Evolutionary conservation across 2,329 filamentous ascomycete species (phyloP).

Genomic region (Capronia epimyces): DNA sequence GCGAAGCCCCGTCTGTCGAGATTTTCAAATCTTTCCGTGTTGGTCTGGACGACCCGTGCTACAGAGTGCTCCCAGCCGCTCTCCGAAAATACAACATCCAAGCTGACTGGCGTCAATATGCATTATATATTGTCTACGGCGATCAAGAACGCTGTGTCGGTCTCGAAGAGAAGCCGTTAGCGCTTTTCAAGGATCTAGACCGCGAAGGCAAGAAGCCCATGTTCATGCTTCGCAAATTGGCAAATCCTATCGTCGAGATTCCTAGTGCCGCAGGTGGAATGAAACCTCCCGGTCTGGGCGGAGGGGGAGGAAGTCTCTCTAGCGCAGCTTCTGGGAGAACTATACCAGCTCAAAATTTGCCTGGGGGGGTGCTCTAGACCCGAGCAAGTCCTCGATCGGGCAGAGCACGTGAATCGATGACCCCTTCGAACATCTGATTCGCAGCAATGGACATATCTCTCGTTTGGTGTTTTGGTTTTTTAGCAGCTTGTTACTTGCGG

Average conservation of each 20-base stretch:
- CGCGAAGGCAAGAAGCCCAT: slow-evolving; percentile 97
- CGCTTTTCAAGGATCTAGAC: slow-evolving; percentile 94
- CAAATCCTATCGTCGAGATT: slow-evolving; percentile 31
- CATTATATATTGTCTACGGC: slow-evolving; percentile 97
- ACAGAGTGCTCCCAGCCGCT: slow-evolving; percentile 92
- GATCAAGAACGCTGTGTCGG: slow-evolving; percentile 92
- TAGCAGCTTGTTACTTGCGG: neutral
- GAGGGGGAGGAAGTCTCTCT: slow-evolving; percentile 7
- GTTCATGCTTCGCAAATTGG: slow-evolving; percentile 84
- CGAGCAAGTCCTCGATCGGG: neutral
- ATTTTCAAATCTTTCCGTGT: slow-evolving; percentile 99
- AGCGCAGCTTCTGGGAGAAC: slow-evolving; percentile 14
- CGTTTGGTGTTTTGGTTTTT: neutral
- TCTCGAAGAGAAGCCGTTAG: slow-evolving; percentile 86
- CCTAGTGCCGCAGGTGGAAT: slow-evolving; percentile 15
- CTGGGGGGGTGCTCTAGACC: slow-evolving; percentile 22
- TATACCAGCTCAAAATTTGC: slow-evolving; percentile 15
- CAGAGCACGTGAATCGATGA: neutral
- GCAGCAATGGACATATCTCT: neutral
- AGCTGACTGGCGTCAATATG: slow-evolving; percentile 94
- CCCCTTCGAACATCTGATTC: neutral
- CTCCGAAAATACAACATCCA: slow-evolving; percentile 98
- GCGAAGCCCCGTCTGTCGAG: slow-evolving; percentile 58
- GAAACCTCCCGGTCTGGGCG: slow-evolving; percentile 14
- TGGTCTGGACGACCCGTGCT: slow-evolving; percentile 94